Base-by-base conservation (phyloP, 1,284 basidiomycete genomes). In the Flammula alnicola region DNA sequence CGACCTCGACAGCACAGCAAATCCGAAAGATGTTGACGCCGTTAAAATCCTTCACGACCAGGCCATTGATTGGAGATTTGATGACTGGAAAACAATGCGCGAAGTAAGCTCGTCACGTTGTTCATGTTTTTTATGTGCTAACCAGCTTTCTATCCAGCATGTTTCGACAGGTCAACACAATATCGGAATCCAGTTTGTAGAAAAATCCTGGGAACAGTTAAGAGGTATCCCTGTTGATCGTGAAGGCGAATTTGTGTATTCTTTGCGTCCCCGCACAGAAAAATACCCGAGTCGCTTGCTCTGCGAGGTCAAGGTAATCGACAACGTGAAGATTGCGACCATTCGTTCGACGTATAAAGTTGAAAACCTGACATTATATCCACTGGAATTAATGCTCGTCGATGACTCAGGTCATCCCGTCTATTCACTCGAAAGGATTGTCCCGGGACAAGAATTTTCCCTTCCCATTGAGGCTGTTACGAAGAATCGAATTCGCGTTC, bases 321-420 rank as follows among this genome's bases (percentile, higher is more conserved):
- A 97, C 66, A 98, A 95, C 63, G 89, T 97, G 67, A 99, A 99
- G 75, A 73, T 97, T 53, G 92, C 99, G 55, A 98, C 94, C 1
- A 82, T 99, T 60, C 82, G 95, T 31, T 99, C 97, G 0, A 94
- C 93, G 0, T 95, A 97, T 69, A 87, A 91, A 62, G 79, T 99
- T 44, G 90, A 95, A 68, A 99, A 99, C 69, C 74, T 86, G 54
- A 97, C 96, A 0, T 77, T 96, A 48, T 92, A 99, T 60, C 95
- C 97, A 1, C 74, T 98, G 59, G 97, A 99, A 71, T 73, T 99
- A 63, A 93, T 93, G 48, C 74, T 99, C 20, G 85, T 98, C 3
- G 94, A 98, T 61, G 83, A 89, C 27, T 78, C 81, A 50, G 94
- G 94, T 10, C 91, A 92, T 59, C 86, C 93, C 20, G 81, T 87